Conservation (phyloP, 768 basidiomycete genomes). For the Macrocybe gigantea region DNA sequence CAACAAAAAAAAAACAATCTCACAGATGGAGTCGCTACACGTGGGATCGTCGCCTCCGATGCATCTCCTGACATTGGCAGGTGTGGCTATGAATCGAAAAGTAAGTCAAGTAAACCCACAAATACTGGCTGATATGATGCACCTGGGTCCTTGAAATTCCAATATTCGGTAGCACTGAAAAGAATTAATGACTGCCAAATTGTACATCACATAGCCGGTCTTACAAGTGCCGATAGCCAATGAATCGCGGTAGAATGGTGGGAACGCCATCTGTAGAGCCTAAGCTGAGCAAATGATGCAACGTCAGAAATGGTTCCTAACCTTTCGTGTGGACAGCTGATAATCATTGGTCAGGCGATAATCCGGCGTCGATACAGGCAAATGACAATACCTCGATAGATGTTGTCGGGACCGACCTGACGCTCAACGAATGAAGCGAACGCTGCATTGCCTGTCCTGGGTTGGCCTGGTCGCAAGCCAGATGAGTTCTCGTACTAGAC, state of each 20-base stretch:
- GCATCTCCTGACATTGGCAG: constrained; percentile 34
- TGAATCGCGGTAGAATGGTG: constrained; percentile 38
- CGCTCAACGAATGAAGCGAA: constrained; percentile 26
- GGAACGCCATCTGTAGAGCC: constrained; percentile 31
- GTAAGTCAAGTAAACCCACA: not conserved
- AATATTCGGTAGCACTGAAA: constrained; percentile 28
- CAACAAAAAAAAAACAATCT: constrained; percentile 4
- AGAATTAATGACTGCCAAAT: not conserved
- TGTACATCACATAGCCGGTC: constrained; percentile 11
- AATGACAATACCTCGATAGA: constrained; percentile 34
- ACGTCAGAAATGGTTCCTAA: constrained; percentile 21
- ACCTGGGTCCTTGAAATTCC: constrained; percentile 40
- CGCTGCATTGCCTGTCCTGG: not conserved
- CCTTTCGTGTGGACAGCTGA: constrained; percentile 48
- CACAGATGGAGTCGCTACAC: constrained; percentile 45
- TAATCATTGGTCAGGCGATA: not conserved
- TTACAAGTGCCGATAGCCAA: constrained; percentile 49
- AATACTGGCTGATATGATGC: not conserved
- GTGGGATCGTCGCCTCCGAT: constrained; percentile 38
- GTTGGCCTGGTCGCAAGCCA: constrained; percentile 33
- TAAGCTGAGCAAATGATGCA: not conserved
- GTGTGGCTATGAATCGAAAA: constrained; percentile 16
- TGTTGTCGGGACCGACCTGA: constrained; percentile 35
- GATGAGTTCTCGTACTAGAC: constrained; percentile 48
- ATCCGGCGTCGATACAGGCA: constrained; percentile 36